Evolutionary conservation across 768 basidiomycete species (phyloP), one percentile per base, ranked within the genome.

Genomic region (Steccherinum ochraceum): DNA sequence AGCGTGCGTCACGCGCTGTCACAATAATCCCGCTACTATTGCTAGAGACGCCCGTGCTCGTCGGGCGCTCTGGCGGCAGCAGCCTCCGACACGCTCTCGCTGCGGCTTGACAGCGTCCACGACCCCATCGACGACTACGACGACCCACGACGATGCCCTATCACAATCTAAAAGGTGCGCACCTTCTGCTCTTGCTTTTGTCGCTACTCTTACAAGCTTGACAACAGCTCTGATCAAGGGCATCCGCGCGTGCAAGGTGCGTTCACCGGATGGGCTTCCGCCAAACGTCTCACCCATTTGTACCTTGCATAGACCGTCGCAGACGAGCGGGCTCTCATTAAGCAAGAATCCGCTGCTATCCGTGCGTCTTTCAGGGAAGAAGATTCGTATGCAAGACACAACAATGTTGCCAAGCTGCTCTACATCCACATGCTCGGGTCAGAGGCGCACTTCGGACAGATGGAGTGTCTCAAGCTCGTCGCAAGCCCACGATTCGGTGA

Each of bases 351-450:
- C 1, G 95, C 95, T 11, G 91, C 93, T 10, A 96, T 98, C 60
- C 84, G 96, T 41, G 93, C 95, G 0, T 93, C 93, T 0, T 97
- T 99, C 72, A 83, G 93, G 53, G 94, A 96, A 67, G 96, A 98
- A 67, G 96, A 97, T 73, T 84, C 93, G 2, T 92, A 86, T 67
- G 80, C 92, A 51, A 85, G 96, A 49, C 89, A 99, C 67, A 89
- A 98, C 76, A 98, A 94, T 69, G 85, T 99, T 64, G 95, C 94
- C 52, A 98, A 98, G 66, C 80, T 98, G 20, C 83, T 99, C 53
- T 98, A 99, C 72, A 96, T 96, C 71, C 91, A 95, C 66, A 97
- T 99, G 93, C 84, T 96, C 35, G 96, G 96, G 50, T 97, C 94
- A 42, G 92, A 93, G 7, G 96, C 96, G 24, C 96, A 99, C 67